phyloP scores from a whole-genome alignment of 2,329 filamentous ascomycete species.

The Neonectria sp. region DNA sequence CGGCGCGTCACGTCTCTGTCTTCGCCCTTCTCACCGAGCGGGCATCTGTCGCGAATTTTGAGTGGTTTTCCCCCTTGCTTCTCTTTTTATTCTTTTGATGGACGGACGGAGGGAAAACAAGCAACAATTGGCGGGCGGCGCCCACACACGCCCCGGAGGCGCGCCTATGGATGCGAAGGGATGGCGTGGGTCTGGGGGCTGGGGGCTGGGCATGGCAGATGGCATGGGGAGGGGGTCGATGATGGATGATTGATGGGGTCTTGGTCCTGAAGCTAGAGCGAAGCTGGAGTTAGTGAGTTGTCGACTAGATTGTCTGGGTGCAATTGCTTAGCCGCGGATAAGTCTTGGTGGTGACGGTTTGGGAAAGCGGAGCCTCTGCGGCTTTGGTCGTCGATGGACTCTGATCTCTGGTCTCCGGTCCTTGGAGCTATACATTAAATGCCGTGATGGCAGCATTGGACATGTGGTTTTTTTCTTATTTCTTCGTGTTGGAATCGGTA shows the following conservation, averaged over 20 bases:
- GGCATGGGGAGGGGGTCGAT: no score
- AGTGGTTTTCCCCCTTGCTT: constrained; percentile 31
- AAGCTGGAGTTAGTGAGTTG: constrained; percentile 23
- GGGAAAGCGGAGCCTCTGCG: constrained; percentile 26
- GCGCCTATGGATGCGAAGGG: constrained; percentile 40
- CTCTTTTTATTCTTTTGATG: constrained; percentile 18
- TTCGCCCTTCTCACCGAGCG: not conserved
- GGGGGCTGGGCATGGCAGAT: constrained; percentile 27
- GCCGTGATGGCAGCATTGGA: not conserved
- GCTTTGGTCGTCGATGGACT: not conserved
- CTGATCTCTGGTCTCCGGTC: not conserved
- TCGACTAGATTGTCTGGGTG: constrained; percentile 10
- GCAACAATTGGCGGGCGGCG: not conserved
- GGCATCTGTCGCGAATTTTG: constrained; percentile 15
- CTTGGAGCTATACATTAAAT: not conserved
- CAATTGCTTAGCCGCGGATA: constrained; percentile 41
- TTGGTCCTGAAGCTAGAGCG: constrained; percentile 23
- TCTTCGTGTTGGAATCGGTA: constrained; percentile 18
- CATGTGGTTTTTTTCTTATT: not conserved
- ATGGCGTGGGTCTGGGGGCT: constrained; percentile 23
- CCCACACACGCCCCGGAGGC: constrained; percentile 33
- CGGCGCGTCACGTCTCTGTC: no score
- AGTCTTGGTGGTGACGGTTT: constrained; percentile 29
- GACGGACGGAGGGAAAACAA: constrained; percentile 8
- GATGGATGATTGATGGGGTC: no score